Conservation (phyloP, 208 protist genomes). For the Acanthamoeba royreba region DNA sequence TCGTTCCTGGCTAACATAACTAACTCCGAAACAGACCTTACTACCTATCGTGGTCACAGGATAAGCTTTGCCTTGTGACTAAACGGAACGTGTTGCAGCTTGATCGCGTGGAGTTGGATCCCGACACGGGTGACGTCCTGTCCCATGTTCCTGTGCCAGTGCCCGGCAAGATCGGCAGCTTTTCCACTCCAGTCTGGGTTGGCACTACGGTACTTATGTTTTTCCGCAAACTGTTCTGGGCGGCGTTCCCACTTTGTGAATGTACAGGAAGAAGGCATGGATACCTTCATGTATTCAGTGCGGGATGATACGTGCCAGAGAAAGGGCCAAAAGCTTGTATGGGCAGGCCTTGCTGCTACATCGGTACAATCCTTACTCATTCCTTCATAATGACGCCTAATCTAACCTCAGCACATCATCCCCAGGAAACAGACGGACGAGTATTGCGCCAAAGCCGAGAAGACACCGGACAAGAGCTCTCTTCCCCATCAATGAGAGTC, state of each 20-base stretch:
- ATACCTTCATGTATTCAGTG: not conserved
- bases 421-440: not conserved
- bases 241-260: not conserved
- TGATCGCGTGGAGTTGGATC: not conserved
- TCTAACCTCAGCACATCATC: not conserved
- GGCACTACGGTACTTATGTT: not conserved
- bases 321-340: not conserved
- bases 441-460: too few relatives aligned
- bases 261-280: not conserved
- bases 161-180: not conserved
- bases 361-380: not conserved
- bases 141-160: not conserved
- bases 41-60: not conserved
- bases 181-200: not conserved
- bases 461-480: too few relatives aligned
- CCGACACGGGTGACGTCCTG: not conserved
- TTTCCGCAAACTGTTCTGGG: not conserved
- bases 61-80: not conserved
- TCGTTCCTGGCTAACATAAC: not conserved
- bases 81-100: not conserved
- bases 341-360: not conserved
- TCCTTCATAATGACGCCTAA: not conserved
- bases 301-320: not conserved
- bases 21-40: not conserved
- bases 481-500: too few relatives aligned